A percentile compares a stretch with the other conserved stretches of the same genome.
Conservation (phyloP, 202 grass and related monocot species). For the Saccharum hybrid region DNA sequence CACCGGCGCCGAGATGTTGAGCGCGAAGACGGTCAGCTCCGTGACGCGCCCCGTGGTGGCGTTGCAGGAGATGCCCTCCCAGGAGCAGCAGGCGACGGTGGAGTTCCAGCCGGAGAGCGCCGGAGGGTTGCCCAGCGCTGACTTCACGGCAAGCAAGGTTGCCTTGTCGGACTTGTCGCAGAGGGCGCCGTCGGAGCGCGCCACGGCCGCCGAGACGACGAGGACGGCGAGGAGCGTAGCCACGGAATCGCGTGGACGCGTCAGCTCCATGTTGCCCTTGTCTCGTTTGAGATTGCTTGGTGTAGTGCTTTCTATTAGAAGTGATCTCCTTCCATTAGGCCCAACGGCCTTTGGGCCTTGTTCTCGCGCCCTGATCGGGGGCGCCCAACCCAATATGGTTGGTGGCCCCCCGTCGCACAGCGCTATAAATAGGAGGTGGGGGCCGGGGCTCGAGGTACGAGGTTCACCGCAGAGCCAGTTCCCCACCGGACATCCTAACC, state of each 20-base stretch:
- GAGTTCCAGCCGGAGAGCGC: conserved; percentile 62
- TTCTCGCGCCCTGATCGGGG: no score
- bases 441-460: no score
- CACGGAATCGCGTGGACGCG: not conserved
- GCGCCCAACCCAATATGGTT: no score
- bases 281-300: not conserved
- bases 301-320: no score
- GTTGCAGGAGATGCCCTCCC: conserved; percentile 62
- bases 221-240: conserved; percentile 29
- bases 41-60: conserved; percentile 54
- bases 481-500: no score
- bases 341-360: no score
- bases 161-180: conserved; percentile 62
- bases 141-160: conserved; percentile 52
- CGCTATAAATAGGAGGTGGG: no score
- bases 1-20: conserved; percentile 56
- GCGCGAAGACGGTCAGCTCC: conserved; percentile 48
- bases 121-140: conserved; percentile 42
- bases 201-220: conserved; percentile 22
- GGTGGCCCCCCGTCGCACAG: no score
- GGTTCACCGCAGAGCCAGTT: no score
- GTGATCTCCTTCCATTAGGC: no score
- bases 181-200: conserved; percentile 2
- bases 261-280: not conserved
- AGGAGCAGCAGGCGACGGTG: conserved; percentile 48